These are phyloP conservation scores for Penicillium manginii DNA, from an alignment of 495 filamentous ascomycete species.

Conservation along the genomic window DNA sequence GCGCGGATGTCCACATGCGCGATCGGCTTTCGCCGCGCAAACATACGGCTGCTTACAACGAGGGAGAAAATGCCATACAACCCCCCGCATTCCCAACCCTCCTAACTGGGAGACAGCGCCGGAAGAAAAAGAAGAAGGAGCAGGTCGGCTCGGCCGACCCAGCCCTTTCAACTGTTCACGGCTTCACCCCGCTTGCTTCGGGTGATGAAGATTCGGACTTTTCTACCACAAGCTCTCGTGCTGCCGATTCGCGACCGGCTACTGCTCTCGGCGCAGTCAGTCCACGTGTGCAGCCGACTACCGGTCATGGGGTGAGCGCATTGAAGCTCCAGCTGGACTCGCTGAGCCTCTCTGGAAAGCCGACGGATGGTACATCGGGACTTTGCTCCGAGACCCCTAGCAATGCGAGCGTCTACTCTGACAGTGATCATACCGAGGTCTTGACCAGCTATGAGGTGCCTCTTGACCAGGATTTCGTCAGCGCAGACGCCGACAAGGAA, in stretches of 20 bases:
- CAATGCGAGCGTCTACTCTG: conserved; percentile 61
- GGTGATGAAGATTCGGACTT: conserved; percentile 85
- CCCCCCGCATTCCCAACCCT: conserved; percentile 28
- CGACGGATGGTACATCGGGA: conserved; percentile 29
- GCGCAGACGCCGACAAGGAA: conserved; percentile 61
- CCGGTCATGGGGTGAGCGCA: conserved; percentile 73
- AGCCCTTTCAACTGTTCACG: conserved; percentile 73
- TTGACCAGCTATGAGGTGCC: conserved; percentile 86
- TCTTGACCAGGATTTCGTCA: conserved; percentile 85
- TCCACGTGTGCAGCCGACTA: conserved; percentile 60
- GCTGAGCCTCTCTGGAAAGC: conserved; percentile 57
- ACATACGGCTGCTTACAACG: conserved; percentile 18
- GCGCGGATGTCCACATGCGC: conserved; percentile 36
- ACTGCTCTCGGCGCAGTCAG: conserved; percentile 41
- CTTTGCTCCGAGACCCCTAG: conserved; percentile 50
- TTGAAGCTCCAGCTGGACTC: conserved; percentile 77
- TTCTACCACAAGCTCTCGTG: conserved; percentile 55
- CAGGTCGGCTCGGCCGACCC: conserved; percentile 54
- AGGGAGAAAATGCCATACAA: conserved; percentile 24
- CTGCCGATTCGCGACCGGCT: conserved; percentile 36
- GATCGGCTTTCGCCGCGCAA: conserved; percentile 33
- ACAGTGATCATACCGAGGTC: conserved; percentile 56
- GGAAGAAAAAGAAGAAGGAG: conserved; percentile 55
- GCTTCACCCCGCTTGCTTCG: conserved; percentile 85
- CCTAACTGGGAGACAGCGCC: conserved; percentile 39